These are phyloP conservation scores for Trametes gibbosa DNA, from an alignment of 768 basidiomycete species.

Conservation along the genomic window DNA sequence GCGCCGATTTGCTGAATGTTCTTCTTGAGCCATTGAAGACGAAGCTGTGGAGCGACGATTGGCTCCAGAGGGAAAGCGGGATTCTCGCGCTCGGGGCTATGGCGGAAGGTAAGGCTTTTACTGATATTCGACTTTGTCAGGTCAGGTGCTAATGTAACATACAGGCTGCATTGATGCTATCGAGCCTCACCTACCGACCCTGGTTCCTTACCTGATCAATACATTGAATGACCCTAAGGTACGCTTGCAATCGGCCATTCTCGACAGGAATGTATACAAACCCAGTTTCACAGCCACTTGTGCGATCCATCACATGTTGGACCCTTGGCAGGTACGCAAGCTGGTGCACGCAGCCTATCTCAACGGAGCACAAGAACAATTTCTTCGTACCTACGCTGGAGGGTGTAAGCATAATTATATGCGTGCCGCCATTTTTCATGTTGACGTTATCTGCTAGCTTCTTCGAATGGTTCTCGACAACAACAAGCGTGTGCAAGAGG, in stretches of 20 bases:
- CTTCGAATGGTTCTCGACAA: constrained; percentile 96
- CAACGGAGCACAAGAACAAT: constrained; percentile 82
- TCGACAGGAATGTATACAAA: neutral
- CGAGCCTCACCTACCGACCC: constrained; percentile 89
- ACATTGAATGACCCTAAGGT: constrained; percentile 92
- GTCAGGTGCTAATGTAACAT: constrained; percentile 2
- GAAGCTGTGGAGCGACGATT: constrained; percentile 89
- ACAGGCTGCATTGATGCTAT: constrained; percentile 95
- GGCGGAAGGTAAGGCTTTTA: constrained; percentile 77
- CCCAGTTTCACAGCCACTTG: constrained; percentile 68
- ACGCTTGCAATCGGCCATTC: constrained; percentile 8
- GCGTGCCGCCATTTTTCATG: neutral
- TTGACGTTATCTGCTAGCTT: constrained; percentile 51
- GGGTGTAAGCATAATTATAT: constrained; percentile 60
- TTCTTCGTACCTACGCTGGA: constrained; percentile 99
- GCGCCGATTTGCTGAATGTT: constrained; percentile 84
- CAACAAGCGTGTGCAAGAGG: constrained; percentile 99
- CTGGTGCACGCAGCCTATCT: constrained; percentile 87
- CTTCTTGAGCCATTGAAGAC: constrained; percentile 88
- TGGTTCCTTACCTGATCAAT: constrained; percentile 90
- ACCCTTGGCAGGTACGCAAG: constrained; percentile 97
- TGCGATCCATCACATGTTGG: constrained; percentile 99
- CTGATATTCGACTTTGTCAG: neutral
- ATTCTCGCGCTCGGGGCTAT: constrained; percentile 96
- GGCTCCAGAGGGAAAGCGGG: constrained; percentile 93